Conservation (phyloP, 331 rosid genomes). For the Acacia concinna region DNA sequence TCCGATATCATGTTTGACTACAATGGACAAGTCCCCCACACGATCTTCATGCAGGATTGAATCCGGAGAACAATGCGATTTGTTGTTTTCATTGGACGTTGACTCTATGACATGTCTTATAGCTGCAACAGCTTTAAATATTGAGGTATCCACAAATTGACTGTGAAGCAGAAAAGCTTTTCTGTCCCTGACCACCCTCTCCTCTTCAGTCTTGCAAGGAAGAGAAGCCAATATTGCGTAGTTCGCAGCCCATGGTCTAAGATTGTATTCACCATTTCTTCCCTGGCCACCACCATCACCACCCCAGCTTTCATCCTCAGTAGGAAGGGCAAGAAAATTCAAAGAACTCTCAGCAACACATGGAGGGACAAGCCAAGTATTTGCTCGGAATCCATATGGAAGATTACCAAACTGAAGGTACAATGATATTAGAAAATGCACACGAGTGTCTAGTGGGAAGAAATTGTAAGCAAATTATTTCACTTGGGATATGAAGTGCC, state of each 20-base stretch:
- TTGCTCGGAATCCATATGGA: conserved; percentile 92
- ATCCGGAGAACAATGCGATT: conserved; percentile 34
- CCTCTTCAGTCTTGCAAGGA: conserved; percentile 96
- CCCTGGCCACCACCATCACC: conserved; percentile 90
- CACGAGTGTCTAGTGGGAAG: neutral
- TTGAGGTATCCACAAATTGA: conserved; percentile 76
- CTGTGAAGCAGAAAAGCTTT: conserved; percentile 90
- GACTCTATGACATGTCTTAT: conserved; percentile 53
- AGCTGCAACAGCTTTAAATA: conserved; percentile 73
- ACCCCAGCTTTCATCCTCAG: conserved; percentile 92
- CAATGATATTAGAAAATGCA: conserved; percentile 9
- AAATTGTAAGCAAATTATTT: neutral
- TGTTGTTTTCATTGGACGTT: conserved; percentile 31
- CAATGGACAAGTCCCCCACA: conserved; percentile 67
- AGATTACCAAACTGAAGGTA: conserved; percentile 87
- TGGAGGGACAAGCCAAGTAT: conserved; percentile 97
- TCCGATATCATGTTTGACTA: conserved; percentile 44
- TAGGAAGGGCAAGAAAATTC: conserved; percentile 61
- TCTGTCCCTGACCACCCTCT: conserved; percentile 85
- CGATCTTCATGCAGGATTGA: conserved; percentile 52
- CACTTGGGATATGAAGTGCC: conserved; percentile 28
- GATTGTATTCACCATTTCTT: conserved; percentile 60
- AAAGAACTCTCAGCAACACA: conserved; percentile 67
- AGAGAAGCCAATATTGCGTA: conserved; percentile 66
- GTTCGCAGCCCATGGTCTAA: conserved; percentile 77